Percentiles rank a stretch among this genome's conserved stretches.
Conservation (phyloP, 352 stramenopile genomes). For the Globisporangium yorkense region DNA sequence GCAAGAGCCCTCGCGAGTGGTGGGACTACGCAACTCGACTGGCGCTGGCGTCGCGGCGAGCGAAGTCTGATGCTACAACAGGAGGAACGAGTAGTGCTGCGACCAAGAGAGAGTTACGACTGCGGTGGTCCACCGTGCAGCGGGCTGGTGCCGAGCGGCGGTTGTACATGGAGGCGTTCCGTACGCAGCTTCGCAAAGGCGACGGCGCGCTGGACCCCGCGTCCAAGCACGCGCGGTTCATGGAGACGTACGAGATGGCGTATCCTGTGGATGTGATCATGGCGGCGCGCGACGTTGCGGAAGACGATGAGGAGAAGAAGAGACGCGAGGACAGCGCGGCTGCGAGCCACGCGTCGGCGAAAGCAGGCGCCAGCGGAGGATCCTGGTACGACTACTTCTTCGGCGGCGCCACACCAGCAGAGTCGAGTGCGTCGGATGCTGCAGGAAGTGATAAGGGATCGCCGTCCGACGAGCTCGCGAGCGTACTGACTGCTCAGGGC, state of each 20-base stretch:
- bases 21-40: conserved; percentile 69
- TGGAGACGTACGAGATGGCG: conserved; percentile 45
- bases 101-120: conserved; percentile 1
- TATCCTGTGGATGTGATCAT: conserved; percentile 73
- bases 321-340: conserved; percentile 14
- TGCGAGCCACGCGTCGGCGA: conserved; percentile 11
- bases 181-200: conserved; percentile 37
- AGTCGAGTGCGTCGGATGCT: conserved; percentile 3
- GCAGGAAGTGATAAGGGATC: not conserved
- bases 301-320: conserved; percentile 37
- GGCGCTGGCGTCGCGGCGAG: conserved; percentile 27
- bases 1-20: conserved; percentile 44
- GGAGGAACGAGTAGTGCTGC: not conserved
- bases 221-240: conserved; percentile 35
- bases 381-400: conserved; percentile 87
- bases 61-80: conserved; percentile 10
- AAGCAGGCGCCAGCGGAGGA: conserved; percentile 16
- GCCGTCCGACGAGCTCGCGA: conserved; percentile 21
- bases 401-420: conserved; percentile 18
- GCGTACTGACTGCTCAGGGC: conserved; percentile 58
- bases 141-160: conserved; percentile 45
- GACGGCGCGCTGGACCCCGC: conserved; percentile 24
- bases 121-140: conserved; percentile 59
- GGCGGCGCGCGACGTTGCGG: conserved; percentile 44
- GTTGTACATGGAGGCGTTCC: conserved; percentile 55